Percentiles rank a stretch among this genome's conserved stretches.
Evolutionary conservation across 2,329 filamentous ascomycete species (phyloP).

Genomic region (Thielaviopsis punctulata): DNA sequence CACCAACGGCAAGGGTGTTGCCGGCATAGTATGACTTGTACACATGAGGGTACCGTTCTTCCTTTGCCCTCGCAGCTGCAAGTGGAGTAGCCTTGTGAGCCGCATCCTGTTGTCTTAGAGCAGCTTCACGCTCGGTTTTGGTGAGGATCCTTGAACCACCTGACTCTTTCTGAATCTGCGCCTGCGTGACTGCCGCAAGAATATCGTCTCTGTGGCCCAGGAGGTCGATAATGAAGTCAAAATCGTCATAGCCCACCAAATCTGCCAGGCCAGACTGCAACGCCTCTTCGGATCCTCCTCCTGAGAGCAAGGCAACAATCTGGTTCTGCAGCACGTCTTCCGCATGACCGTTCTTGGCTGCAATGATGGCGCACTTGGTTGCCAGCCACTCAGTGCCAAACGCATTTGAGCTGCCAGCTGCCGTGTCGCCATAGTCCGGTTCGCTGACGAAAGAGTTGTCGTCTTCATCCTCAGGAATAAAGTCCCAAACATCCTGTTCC

Average conservation of each 20-base stretch:
- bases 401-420: conserved; percentile 14
- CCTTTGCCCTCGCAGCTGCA: conserved; percentile 52
- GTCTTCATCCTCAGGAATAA: conserved; percentile 60
- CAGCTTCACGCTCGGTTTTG: conserved; percentile 60
- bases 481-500: conserved; percentile 80
- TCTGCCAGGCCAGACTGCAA: conserved; percentile 84
- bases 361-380: conserved; percentile 48
- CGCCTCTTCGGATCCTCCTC: conserved; percentile 57
- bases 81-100: conserved; percentile 68
- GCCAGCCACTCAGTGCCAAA: conserved; percentile 56
- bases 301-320: conserved; percentile 55
- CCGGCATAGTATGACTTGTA: conserved; percentile 72
- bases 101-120: conserved; percentile 56
- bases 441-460: conserved; percentile 30
- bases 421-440: conserved; percentile 16
- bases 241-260: conserved; percentile 78
- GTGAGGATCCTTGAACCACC: conserved; percentile 39
- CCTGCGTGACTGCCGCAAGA: conserved; percentile 24
- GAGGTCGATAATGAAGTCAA: conserved; percentile 87
- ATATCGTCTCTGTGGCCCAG: conserved; percentile 61
- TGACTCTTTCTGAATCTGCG: conserved; percentile 3
- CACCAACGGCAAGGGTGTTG: conserved; percentile 65
- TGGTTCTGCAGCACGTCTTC: conserved; percentile 59
- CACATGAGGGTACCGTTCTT: conserved; percentile 77
- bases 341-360: conserved; percentile 48